These are phyloP conservation scores for Boletus coccyginus DNA, from an alignment of 768 basidiomycete species.

Conservation along the genomic window DNA sequence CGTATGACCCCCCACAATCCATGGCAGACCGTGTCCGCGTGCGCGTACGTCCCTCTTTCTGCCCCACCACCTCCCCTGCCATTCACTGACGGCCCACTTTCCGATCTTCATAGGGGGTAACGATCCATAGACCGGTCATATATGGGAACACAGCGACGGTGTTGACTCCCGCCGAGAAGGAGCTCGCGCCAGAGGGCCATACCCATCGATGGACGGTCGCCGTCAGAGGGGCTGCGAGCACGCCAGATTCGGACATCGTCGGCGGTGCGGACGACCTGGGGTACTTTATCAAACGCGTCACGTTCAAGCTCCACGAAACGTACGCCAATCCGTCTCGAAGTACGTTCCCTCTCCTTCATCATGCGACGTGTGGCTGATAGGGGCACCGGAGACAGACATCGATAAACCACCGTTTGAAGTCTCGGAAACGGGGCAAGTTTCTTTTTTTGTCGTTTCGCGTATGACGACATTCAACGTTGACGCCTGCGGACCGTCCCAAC, in stretches of 20 bases:
- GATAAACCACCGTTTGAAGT: conserved; percentile 95
- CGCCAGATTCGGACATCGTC: conserved; percentile 68
- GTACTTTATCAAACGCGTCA: conserved; percentile 93
- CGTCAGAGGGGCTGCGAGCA: conserved; percentile 81
- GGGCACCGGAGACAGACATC: conserved; percentile 49
- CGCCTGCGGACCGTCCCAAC: background rate
- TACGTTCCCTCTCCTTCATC: conserved; percentile 37
- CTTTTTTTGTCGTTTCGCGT: background rate
- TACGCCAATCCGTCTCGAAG: conserved; percentile 89
- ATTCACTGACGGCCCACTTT: background rate
- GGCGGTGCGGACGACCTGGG: conserved; percentile 89
- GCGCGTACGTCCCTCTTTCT: conserved; percentile 49
- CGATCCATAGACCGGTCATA: conserved; percentile 86
- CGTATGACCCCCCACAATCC: conserved; percentile 35
- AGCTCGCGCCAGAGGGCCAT: conserved; percentile 61
- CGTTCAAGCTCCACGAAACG: conserved; percentile 97
- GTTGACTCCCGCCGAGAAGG: conserved; percentile 70
- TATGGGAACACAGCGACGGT: conserved; percentile 93
- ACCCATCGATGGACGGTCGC: conserved; percentile 98
- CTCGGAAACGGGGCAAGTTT: conserved; percentile 84
- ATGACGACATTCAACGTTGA: background rate
- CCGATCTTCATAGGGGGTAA: conserved; percentile 60
- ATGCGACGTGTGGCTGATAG: background rate
- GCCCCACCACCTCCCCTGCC: no score
- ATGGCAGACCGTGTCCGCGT: conserved; percentile 74